These are phyloP conservation scores for Cokeromyces recurvatus DNA, from an alignment of 371 early-diverging fungal species.

Conservation along the genomic window DNA sequence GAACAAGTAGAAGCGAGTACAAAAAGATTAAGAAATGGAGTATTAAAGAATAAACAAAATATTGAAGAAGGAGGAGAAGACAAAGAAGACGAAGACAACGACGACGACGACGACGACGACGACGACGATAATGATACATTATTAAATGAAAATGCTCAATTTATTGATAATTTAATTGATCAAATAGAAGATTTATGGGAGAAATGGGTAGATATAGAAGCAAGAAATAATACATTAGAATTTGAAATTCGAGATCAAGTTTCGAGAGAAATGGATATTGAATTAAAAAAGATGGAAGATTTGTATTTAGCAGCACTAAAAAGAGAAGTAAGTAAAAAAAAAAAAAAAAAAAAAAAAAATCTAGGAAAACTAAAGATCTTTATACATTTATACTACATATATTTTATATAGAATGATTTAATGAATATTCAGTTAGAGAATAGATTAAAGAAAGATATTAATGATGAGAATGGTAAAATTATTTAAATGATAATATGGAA, in stretches of 20 bases:
- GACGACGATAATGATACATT: slow-evolving; percentile 29
- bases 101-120: slow-evolving; percentile 32
- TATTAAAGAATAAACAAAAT: no score
- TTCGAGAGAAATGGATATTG: slow-evolving; percentile 37
- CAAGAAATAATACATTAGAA: slow-evolving; percentile 48
- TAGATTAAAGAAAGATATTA: no score
- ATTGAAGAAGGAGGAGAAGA: slow-evolving; percentile 14
- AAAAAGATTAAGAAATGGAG: background rate
- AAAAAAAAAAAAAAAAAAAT: no score
- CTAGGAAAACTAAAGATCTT: no score
- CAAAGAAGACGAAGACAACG: slow-evolving; percentile 29
- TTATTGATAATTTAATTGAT: slow-evolving; percentile 31
- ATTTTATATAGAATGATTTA: slow-evolving; percentile 13
- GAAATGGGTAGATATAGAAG: slow-evolving; percentile 59
- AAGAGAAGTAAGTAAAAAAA: slow-evolving; percentile 33
- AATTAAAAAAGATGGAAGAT: slow-evolving; percentile 36
- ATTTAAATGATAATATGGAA: no score
- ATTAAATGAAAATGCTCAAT: slow-evolving; percentile 1
- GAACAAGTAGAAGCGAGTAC: slow-evolving; percentile 7
- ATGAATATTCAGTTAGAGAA: slow-evolving; percentile 35
- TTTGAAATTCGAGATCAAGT: slow-evolving; percentile 49
- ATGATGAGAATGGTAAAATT: no score
- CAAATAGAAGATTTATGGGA: slow-evolving; percentile 45
- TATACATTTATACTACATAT: no score
- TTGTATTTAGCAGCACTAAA: slow-evolving; percentile 32